Evolutionary conservation across 345 rosid species (phyloP).

Genomic region (Pistacia integerrima): DNA sequence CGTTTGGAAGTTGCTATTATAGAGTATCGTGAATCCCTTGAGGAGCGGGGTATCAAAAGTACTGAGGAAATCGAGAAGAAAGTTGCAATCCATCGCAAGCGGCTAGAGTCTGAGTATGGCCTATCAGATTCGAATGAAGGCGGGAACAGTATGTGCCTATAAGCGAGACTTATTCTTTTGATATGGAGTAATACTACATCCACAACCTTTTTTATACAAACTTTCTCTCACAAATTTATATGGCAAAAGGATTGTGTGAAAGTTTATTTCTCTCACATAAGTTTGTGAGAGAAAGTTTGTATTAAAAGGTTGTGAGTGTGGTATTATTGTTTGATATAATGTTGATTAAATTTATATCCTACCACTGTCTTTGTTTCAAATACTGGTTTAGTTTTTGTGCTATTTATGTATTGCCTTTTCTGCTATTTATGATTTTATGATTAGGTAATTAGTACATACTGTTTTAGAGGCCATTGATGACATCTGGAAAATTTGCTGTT

Average conservation of each 20-base stretch:
- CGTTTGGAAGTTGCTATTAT: constrained; percentile 90
- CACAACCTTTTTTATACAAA: too few relatives aligned
- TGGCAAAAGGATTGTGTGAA: too few relatives aligned
- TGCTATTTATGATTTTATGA: neutral
- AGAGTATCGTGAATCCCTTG: constrained; percentile 93
- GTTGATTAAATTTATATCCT: neutral
- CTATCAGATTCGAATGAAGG: constrained; percentile 44
- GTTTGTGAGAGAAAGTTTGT: too few relatives aligned
- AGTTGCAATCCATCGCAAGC: constrained; percentile 73
- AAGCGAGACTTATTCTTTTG: neutral
- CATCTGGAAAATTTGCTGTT: neutral
- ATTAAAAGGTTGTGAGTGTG: too few relatives aligned
- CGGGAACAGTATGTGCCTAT: constrained; percentile 59
- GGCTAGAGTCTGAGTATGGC: constrained; percentile 79
- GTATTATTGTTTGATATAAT: too few relatives aligned
- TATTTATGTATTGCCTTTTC: neutral
- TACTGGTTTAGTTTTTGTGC: neutral
- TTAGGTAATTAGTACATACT: neutral
- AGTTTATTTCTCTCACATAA: too few relatives aligned
- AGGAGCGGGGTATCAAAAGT: constrained; percentile 80
- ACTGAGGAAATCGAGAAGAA: constrained; percentile 88
- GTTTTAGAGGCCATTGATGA: neutral
- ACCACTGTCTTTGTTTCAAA: neutral
- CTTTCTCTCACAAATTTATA: too few relatives aligned
- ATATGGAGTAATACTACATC: too few relatives aligned